phyloP scores from a whole-genome alignment of 768 basidiomycete genomes.

The Amanita molliuscula region DNA sequence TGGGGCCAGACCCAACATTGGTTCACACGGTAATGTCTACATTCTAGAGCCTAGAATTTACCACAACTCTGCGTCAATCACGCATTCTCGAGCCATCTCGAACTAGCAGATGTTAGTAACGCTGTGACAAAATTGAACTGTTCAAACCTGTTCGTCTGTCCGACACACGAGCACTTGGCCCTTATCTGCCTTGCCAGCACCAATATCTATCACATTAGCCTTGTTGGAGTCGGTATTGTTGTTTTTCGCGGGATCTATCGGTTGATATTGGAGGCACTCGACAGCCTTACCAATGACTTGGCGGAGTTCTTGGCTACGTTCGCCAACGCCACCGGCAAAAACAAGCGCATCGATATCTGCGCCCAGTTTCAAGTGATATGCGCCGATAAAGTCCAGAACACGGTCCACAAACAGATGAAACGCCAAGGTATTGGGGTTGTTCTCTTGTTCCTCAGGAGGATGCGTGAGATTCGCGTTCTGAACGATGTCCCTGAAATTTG shows the following conservation, averaged over 20 bases:
- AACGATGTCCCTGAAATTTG: slow-evolving; percentile 70
- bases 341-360: slow-evolving; percentile 68
- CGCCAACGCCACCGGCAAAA: slow-evolving; percentile 86
- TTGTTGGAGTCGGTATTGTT: not conserved
- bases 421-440: slow-evolving; percentile 43
- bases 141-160: slow-evolving; percentile 53
- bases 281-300: slow-evolving; percentile 43
- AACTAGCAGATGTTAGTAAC: slow-evolving; percentile 15
- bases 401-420: slow-evolving; percentile 77
- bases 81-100: slow-evolving; percentile 33
- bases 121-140: not conserved
- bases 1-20: no score
- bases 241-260: slow-evolving; percentile 40
- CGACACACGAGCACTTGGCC: slow-evolving; percentile 42
- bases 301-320: slow-evolving; percentile 55
- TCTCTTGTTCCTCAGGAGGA: slow-evolving; percentile 14
- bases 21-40: not conserved
- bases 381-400: slow-evolving; percentile 59
- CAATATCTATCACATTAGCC: slow-evolving; percentile 7
- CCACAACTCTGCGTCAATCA: slow-evolving; percentile 18
- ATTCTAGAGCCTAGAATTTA: not conserved
- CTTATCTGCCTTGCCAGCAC: slow-evolving; percentile 15
- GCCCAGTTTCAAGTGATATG: slow-evolving; percentile 65
- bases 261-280: slow-evolving; percentile 50
- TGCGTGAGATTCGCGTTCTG: slow-evolving; percentile 24